These are phyloP conservation scores for Mariannaea elegans DNA, from an alignment of 2,329 filamentous ascomycete species.

Conservation along the genomic window DNA sequence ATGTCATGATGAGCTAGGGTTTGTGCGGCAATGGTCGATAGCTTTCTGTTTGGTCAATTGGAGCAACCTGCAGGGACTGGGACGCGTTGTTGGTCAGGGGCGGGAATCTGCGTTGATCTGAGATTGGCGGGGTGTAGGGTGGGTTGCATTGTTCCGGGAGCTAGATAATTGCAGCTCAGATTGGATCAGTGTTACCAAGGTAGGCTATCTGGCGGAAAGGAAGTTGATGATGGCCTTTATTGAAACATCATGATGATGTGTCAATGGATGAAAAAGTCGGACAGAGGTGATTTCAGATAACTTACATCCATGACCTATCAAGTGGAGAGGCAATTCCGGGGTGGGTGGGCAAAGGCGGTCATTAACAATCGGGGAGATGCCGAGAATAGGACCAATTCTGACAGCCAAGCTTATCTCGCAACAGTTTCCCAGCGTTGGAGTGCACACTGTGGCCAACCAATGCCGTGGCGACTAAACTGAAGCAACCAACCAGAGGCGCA, in stretches of 20 bases:
- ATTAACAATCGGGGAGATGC: background rate
- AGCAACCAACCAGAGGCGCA: slow-evolving; percentile 23
- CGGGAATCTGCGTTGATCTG: slow-evolving; percentile 35
- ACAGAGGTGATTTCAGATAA: background rate
- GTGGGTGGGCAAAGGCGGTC: no score
- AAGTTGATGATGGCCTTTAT: no score
- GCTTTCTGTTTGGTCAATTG: slow-evolving; percentile 23
- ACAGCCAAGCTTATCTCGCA: background rate
- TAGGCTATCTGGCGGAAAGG: background rate
- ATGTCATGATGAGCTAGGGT: slow-evolving; percentile 4
- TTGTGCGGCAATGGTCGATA: background rate
- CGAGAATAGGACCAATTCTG: background rate
- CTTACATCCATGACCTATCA: no score
- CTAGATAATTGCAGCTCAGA: background rate
- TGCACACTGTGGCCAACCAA: slow-evolving; percentile 24
- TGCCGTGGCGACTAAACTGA: slow-evolving; percentile 16
- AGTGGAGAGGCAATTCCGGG: no score
- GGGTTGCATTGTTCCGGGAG: slow-evolving; percentile 27
- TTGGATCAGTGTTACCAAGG: background rate
- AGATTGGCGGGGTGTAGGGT: slow-evolving; percentile 28
- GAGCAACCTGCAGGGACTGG: background rate
- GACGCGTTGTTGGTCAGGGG: slow-evolving; percentile 7
- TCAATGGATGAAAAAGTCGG: background rate
- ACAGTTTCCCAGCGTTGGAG: background rate
- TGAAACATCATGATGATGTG: background rate